These are phyloP conservation scores for Arctostaphylos glauca DNA, from an alignment of 148 eudicot genomes.

Conservation along the genomic window DNA sequence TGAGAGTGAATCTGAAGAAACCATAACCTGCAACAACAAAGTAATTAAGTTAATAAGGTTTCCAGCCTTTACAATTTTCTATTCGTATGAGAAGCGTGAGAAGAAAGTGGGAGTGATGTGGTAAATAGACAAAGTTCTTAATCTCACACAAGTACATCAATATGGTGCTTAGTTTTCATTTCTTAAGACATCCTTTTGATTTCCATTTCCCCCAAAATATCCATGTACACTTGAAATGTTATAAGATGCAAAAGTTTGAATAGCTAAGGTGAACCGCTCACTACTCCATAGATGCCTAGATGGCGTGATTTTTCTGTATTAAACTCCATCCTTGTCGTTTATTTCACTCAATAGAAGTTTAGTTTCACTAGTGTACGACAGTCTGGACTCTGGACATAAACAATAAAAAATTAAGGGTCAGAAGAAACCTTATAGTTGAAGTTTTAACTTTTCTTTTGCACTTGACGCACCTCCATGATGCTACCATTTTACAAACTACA, in stretches of 20 bases:
- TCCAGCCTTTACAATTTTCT: neutral
- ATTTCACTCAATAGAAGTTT: neutral
- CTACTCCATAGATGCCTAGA: neutral
- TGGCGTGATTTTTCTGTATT: neutral
- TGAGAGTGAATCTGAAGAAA: constrained; percentile 42
- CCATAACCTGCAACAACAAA: constrained; percentile 44
- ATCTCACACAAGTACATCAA: neutral
- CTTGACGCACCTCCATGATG: neutral
- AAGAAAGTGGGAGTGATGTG: neutral
- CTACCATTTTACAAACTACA: neutral
- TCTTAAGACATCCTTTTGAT: neutral
- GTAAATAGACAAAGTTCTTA: neutral
- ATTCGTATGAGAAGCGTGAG: neutral
- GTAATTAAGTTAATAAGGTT: neutral
- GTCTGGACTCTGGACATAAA: neutral
- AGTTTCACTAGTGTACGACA: neutral
- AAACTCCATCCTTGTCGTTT: neutral
- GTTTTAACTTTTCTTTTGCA: neutral
- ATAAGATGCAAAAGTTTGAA: neutral
- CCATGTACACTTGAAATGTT: neutral
- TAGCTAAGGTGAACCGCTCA: neutral
- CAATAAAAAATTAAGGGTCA: neutral
- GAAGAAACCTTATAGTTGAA: neutral
- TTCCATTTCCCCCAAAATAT: neutral
- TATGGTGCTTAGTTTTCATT: neutral